Evolutionary conservation across 179 eudicot species (phyloP), one percentile per base, ranked within the genome.

Genomic region (Heliamphora pulchella): DNA sequence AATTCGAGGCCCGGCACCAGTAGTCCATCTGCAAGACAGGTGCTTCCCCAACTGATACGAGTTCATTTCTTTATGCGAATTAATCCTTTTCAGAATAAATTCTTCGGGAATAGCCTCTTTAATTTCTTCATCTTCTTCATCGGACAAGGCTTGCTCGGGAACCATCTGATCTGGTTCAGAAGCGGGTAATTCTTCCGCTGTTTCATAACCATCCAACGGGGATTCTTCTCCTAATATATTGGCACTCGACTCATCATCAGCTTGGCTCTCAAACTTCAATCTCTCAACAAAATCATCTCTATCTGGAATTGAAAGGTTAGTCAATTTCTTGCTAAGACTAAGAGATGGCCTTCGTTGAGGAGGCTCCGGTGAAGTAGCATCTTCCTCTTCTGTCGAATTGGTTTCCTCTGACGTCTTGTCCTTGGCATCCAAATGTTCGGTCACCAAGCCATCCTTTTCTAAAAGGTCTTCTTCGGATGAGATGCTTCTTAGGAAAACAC

Each of bases 1-100:
- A 15, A 96, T 96, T 6, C 99, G 86, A 6, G 98, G 99, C 47
- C 99, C 99, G 15, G 94, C 97, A 58, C 98, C 99, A 14, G 99
- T 87, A 3, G 93, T 89, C 98, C 99, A 94, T 85, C 86, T 92
- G 87, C 91, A 91, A 1, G 98, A 93, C 20, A 96, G 87, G 62
- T 96, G 96, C 81, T 87, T 89, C 17, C 99, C 98, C 74, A 94
- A 81, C 75, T 96, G 99, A 84, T 78, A 95, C 2, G 99, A 96
- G 71, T 88, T 92, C 78, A 80, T 80, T 76, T 81, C 90, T 71
- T 94, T 96, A 64, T 87, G 94, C 2, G 98, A 94, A 80, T 88
- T 86, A 0, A 96, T 93, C 83, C 99, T 85, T 74, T 87, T 82
- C 17, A 90, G 82, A 78, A 94, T 89, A 43, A 87, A 86, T 83